These are phyloP conservation scores for Lepiota brunneoincarnata DNA, from an alignment of 768 basidiomycete species.

Conservation along the genomic window DNA sequence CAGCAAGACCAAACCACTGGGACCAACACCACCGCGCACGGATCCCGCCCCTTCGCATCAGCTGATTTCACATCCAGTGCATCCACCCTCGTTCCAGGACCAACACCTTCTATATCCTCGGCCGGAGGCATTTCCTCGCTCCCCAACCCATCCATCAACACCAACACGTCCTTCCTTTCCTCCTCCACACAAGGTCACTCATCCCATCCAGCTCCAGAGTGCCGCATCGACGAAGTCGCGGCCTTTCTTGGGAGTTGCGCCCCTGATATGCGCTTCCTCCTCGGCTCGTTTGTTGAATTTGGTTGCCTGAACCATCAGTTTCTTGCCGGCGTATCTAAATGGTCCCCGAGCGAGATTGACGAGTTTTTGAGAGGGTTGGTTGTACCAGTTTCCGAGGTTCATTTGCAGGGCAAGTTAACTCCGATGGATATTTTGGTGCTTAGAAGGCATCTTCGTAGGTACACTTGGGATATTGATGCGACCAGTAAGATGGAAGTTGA, in stretches of 20 bases:
- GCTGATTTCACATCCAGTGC: no score
- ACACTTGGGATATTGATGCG: no score
- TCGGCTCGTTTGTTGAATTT: constrained; percentile 1
- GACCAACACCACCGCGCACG: no score
- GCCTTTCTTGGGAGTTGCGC: constrained; percentile 5
- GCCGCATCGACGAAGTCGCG: neutral
- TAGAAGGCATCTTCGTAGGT: neutral
- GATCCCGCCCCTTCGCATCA: no score
- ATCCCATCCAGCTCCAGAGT: neutral
- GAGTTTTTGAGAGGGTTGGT: constrained; percentile 2
- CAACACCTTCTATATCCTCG: no score
- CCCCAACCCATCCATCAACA: no score
- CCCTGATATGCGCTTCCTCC: constrained; percentile 3
- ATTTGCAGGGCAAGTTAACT: neutral
- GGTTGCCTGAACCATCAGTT: constrained; percentile 1
- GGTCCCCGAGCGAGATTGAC: neutral
- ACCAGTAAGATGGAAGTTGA: no score
- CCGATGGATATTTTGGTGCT: neutral
- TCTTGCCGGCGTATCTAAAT: neutral
- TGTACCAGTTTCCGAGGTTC: neutral
- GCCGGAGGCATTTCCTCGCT: no score
- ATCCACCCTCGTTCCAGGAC: no score
- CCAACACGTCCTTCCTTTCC: neutral
- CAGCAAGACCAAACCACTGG: no score
- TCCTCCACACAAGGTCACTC: neutral